These are phyloP conservation scores for Cladosporium sp. DNA, from an alignment of 2,329 filamentous ascomycete genomes.

Conservation along the genomic window DNA sequence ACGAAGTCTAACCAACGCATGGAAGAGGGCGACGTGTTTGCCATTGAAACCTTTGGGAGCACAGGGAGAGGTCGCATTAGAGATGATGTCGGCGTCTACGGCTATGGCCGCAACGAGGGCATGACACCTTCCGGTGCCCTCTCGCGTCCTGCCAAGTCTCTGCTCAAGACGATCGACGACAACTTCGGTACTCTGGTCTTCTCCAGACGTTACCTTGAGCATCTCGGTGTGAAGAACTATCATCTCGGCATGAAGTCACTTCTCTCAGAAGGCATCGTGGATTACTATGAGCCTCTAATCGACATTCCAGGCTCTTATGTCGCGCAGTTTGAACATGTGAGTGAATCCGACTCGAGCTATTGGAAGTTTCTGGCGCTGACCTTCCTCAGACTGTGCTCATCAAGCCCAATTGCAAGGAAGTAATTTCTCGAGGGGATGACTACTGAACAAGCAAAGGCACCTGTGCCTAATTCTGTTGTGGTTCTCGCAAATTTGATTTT, in stretches of 20 bases:
- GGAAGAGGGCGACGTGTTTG: constrained; percentile 94
- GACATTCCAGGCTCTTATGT: constrained; percentile 94
- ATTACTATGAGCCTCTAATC: constrained; percentile 81
- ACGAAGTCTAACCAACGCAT: constrained; percentile 89
- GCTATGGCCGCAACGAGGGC: constrained; percentile 73
- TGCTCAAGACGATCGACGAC: constrained; percentile 87
- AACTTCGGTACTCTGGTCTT: constrained; percentile 93
- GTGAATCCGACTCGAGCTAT: constrained; percentile 31
- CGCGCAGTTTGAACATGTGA: constrained; percentile 89
- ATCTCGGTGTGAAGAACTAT: constrained; percentile 92
- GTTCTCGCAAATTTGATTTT: neutral
- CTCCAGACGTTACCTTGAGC: constrained; percentile 83
- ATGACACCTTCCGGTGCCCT: constrained; percentile 66
- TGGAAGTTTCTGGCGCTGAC: neutral
- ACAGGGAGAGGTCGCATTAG: constrained; percentile 83
- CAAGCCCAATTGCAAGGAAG: constrained; percentile 35
- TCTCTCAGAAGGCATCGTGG: constrained; percentile 74
- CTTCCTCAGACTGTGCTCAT: constrained; percentile 40
- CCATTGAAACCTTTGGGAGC: constrained; percentile 92
- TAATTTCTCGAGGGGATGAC: constrained; percentile 37
- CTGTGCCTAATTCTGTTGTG: neutral
- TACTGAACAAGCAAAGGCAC: constrained; percentile 17
- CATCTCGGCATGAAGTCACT: constrained; percentile 83
- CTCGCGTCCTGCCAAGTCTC: constrained; percentile 73
- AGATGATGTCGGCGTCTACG: constrained; percentile 84